Percentiles rank a stretch among this genome's conserved stretches.
These are phyloP conservation scores for Phytophthora hybrid DNA, from an alignment of 352 stramenopile species.

Conservation along the genomic window DNA sequence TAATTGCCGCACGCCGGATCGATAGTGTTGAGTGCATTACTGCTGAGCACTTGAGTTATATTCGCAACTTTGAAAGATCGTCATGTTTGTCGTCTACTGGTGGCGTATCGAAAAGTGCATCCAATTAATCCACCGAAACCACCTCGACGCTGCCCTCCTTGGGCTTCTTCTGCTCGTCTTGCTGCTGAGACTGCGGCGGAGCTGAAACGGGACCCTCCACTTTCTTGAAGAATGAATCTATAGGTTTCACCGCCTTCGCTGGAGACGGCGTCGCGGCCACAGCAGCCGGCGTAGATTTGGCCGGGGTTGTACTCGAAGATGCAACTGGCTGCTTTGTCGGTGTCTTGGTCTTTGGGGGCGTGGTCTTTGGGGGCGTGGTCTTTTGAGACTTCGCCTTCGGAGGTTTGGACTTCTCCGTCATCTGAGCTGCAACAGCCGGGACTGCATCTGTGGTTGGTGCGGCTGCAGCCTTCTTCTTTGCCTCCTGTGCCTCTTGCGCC, in stretches of 20 bases:
- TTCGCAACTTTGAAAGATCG: conserved; percentile 22
- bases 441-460: background rate
- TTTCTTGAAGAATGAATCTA: conserved; percentile 51
- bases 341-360: conserved; percentile 20
- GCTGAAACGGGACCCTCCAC: conserved; percentile 2
- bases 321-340: conserved; percentile 8
- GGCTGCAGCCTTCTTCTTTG: background rate
- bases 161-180: conserved; percentile 13
- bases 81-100: conserved; percentile 4
- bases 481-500: background rate
- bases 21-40: background rate
- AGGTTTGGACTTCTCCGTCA: conserved; percentile 1
- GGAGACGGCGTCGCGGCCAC: conserved; percentile 23
- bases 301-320: background rate
- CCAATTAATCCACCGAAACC: conserved; percentile 42
- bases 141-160: conserved; percentile 31
- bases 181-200: background rate
- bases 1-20: background rate
- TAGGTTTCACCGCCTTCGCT: conserved; percentile 29
- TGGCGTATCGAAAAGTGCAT: conserved; percentile 14
- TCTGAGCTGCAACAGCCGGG: background rate
- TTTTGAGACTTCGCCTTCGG: conserved; percentile 10
- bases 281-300: conserved; percentile 8
- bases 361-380: background rate
- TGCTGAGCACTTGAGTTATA: conserved; percentile 16